Evolutionary conservation across 495 filamentous ascomycete genomes (phyloP).

Genomic region (Penicillium dipodomyicola): DNA sequence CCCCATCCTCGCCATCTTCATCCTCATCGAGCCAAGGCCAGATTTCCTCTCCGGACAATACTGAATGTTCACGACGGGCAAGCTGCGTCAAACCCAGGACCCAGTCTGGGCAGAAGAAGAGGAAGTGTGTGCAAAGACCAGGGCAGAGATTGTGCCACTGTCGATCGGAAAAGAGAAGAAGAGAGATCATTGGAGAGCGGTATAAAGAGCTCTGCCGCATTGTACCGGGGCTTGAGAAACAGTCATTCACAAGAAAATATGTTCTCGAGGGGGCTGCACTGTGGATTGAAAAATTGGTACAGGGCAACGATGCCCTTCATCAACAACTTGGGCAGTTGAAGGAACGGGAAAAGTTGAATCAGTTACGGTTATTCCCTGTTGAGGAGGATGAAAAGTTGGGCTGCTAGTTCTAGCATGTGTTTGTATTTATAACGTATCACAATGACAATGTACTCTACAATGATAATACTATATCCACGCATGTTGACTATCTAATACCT

Average conservation of each 20-base stretch:
- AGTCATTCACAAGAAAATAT: slow-evolving; percentile 27
- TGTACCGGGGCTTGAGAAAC: slow-evolving; percentile 20
- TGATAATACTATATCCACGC: too few species aligned
- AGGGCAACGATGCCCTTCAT: slow-evolving; percentile 18
- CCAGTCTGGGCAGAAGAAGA: slow-evolving; percentile 12
- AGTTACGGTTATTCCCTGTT: slow-evolving; percentile 5
- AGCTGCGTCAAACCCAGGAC: slow-evolving; percentile 1
- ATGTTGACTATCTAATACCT: too few species aligned
- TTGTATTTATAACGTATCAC: not conserved
- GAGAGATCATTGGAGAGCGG: slow-evolving; percentile 22
- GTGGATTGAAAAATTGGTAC: slow-evolving; percentile 14
- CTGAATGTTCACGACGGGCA: not conserved
- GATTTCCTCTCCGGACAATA: not conserved
- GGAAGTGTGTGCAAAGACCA: slow-evolving; percentile 26
- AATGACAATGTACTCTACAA: not conserved
- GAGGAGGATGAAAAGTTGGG: not conserved
- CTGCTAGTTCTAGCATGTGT: not conserved
- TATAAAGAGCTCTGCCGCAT: slow-evolving; percentile 19
- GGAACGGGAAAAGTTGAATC: slow-evolving; percentile 8
- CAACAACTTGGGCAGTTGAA: slow-evolving; percentile 12
- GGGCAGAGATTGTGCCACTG: slow-evolving; percentile 29
- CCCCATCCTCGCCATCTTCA: not conserved
- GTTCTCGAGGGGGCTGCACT: slow-evolving; percentile 20
- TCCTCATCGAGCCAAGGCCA: slow-evolving; percentile 3
- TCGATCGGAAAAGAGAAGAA: slow-evolving; percentile 26